Evolutionary conservation across 768 basidiomycete genomes (phyloP), one percentile per base, ranked within the genome.

Genomic region (Trametes punicea): DNA sequence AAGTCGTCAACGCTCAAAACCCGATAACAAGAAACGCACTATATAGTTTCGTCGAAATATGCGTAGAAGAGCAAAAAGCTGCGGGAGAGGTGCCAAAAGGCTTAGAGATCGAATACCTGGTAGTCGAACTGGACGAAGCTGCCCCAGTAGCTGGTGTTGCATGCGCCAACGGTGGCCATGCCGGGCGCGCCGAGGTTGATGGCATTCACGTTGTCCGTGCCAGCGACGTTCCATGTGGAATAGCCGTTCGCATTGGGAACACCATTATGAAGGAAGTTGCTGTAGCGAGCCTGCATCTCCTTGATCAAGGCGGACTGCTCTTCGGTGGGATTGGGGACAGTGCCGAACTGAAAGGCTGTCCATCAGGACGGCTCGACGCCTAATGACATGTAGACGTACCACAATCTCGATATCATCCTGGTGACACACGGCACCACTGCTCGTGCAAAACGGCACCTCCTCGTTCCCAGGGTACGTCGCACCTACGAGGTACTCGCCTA

Each of bases 391-490:
- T 27, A 52, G 1, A 78, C 84, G 56, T 71, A 86, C 86, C 57
- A 91, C 79, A 66, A 88, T 84, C 73, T 85, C 72, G 56, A 92
- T 91, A 64, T 93, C 90, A 67, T 91, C 90, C 67, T 90, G 80
- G 68, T 90, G 89, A 70, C 89, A 91, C 34, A 90, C 84, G 29
- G 73, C 69, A 31, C 83, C 84, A 27, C 74, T 31, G 60, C 77
- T 67, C 5, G 74, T 76, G 71, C 89, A 91, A 66, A 77, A 82
- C 0, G 81, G 63, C 42, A 81, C 72, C 1, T 54, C 74, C 36
- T 75, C 74, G 71, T 90, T 91, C 38, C 77, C 78, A 10, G 87
- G 83, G 68, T 90, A 88, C n/a, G 84, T 81, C 20, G 85, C 80
- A 23, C 89, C 89, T 34, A 84, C 70, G 42, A 74, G 71, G 67